Evolutionary conservation across 2,329 filamentous ascomycete genomes (phyloP).

Genomic region (Cordyceps tenuipes): DNA sequence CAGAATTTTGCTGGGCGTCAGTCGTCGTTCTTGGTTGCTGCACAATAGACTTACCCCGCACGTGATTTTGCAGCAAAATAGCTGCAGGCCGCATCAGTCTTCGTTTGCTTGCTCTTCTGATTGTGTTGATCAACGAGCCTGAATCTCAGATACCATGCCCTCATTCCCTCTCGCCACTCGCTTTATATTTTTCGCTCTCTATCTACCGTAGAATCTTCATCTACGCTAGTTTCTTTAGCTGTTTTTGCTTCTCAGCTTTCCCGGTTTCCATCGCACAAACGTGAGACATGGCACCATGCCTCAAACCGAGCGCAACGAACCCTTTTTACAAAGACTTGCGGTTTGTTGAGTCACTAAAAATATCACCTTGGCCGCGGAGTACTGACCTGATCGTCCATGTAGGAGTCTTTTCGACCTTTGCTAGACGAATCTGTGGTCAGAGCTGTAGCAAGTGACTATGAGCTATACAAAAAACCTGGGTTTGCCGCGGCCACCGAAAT

Average conservation of each 20-base stretch:
- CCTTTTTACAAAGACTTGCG: slow-evolving; percentile 1
- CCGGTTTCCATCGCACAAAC: neutral
- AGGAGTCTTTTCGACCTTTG: slow-evolving; percentile 65
- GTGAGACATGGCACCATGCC: neutral
- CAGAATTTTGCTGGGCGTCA: no score
- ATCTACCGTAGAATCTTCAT: neutral
- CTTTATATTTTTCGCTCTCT: neutral
- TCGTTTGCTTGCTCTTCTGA: neutral
- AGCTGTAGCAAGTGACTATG: slow-evolving; percentile 67
- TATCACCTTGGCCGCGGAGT: neutral
- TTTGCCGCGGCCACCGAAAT: slow-evolving; percentile 47
- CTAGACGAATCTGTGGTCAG: slow-evolving; percentile 72
- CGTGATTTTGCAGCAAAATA: no score
- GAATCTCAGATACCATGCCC: neutral
- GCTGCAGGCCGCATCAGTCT: neutral
- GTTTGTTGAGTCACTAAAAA: neutral
- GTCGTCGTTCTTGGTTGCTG: no score
- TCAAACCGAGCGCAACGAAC: neutral
- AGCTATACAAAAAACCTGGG: slow-evolving; percentile 46
- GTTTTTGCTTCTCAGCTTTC: neutral
- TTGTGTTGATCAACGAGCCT: neutral
- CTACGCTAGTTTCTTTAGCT: neutral
- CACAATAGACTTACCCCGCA: neutral
- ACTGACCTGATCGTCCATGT: neutral
- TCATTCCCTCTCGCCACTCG: neutral